phyloP scores from a whole-genome alignment of 1,284 basidiomycete genomes.

The Hypsizygus ulmarius region DNA sequence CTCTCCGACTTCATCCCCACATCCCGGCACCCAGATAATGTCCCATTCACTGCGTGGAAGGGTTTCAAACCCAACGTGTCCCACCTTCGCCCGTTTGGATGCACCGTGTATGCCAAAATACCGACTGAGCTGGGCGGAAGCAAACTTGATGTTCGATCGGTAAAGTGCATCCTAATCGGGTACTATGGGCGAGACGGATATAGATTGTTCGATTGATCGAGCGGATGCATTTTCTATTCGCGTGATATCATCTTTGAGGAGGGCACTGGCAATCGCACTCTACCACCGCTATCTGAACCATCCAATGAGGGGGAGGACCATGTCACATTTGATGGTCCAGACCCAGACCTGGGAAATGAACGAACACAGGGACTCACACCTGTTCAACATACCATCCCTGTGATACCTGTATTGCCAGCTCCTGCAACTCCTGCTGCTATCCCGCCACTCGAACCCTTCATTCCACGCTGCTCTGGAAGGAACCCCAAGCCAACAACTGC shows the following conservation, averaged over 20 bases:
- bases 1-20: slow-evolving; percentile 23
- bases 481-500: too few species aligned
- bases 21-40: slow-evolving; percentile 11
- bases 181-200: slow-evolving; percentile 24
- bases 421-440: too few species aligned
- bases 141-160: slow-evolving; percentile 22
- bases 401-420: background rate
- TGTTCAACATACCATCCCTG: background rate
- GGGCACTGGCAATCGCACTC: slow-evolving; percentile 12
- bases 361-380: too few species aligned
- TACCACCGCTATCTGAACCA: background rate
- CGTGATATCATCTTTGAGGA: slow-evolving; percentile 29
- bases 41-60: slow-evolving; percentile 20
- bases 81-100: slow-evolving; percentile 26
- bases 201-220: slow-evolving; percentile 18
- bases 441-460: background rate
- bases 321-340: too few species aligned
- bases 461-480: too few species aligned
- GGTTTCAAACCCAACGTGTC: slow-evolving; percentile 22
- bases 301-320: too few species aligned
- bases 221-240: slow-evolving; percentile 11
- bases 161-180: slow-evolving; percentile 23
- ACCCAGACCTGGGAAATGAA: too few species aligned
- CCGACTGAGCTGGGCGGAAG: slow-evolving; percentile 20
- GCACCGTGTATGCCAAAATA: slow-evolving; percentile 23